Conservation (phyloP, 768 basidiomycete genomes). For the Podaxis pistillaris region DNA sequence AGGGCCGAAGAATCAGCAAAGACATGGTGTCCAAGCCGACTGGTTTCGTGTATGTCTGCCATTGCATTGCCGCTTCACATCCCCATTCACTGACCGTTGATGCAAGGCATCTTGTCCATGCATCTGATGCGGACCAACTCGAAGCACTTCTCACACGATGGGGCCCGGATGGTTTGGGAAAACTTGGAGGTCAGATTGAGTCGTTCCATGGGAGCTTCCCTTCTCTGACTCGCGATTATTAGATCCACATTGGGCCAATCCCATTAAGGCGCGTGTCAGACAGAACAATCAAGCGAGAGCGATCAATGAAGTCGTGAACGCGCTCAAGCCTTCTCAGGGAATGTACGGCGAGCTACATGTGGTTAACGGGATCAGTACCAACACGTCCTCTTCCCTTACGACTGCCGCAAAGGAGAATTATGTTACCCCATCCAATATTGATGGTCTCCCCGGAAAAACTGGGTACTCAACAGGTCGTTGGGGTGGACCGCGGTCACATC, state of each 20-base stretch:
- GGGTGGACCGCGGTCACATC: conserved; percentile 62
- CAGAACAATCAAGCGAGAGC: conserved; percentile 66
- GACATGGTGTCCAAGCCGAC: conserved; percentile 87
- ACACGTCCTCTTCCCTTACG: conserved; percentile 69
- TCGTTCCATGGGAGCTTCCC: conserved; percentile 17
- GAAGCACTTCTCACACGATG: conserved; percentile 85
- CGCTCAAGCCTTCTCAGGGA: conserved; percentile 55
- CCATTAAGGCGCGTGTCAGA: conserved; percentile 79
- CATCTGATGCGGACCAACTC: conserved; percentile 86
- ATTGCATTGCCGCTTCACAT: conserved; percentile 17
- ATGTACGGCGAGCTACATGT: conserved; percentile 61
- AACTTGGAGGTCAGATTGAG: conserved; percentile 69
- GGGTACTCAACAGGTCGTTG: conserved; percentile 62
- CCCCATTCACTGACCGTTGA: conserved; percentile 22
- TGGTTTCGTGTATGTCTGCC: conserved; percentile 72
- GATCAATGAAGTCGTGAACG: conserved; percentile 75
- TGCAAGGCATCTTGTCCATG: conserved; percentile 82
- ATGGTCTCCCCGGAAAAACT: conserved; percentile 52
- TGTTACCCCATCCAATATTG: conserved; percentile 40
- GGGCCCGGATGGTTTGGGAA: conserved; percentile 87
- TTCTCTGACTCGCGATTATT: conserved; percentile 23
- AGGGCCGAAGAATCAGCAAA: conserved; percentile 72
- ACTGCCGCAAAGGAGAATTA: conserved; percentile 73
- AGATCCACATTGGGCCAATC: conserved; percentile 89
- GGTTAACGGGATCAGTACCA: conserved; percentile 73